Evolutionary conservation across 2,329 filamentous ascomycete genomes (phyloP).

Genomic region (Xylaria sp.): DNA sequence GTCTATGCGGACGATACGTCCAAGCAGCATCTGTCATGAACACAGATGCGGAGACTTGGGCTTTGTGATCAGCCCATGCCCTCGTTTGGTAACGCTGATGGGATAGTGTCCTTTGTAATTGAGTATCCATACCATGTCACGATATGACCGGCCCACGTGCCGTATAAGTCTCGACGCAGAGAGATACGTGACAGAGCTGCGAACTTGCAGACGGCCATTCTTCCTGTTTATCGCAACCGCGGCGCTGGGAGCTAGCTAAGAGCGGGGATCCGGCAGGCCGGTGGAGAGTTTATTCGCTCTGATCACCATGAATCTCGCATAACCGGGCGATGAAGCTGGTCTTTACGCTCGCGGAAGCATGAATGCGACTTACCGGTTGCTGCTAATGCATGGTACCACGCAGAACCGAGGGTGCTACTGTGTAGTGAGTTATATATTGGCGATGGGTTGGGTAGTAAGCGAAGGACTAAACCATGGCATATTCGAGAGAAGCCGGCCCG

Average conservation of each 20-base stretch:
- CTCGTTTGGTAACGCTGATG: background rate
- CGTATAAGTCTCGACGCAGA: slow-evolving; percentile 9
- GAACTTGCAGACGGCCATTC: slow-evolving; percentile 12
- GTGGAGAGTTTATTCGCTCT: background rate
- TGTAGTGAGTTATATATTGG: background rate
- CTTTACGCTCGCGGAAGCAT: slow-evolving; percentile 8
- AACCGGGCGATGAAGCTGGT: background rate
- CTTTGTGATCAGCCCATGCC: background rate
- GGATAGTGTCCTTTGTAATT: background rate
- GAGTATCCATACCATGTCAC: slow-evolving; percentile 8
- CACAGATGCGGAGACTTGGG: background rate
- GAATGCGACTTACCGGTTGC: slow-evolving; percentile 9
- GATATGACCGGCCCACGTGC: slow-evolving; percentile 8
- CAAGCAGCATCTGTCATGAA: background rate
- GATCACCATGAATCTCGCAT: slow-evolving; percentile 6
- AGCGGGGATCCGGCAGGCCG: background rate
- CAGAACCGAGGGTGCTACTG: background rate
- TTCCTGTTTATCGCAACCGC: slow-evolving; percentile 20
- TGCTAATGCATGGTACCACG: background rate
- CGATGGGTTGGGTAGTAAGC: slow-evolving; percentile 13
- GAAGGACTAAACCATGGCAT: background rate
- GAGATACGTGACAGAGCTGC: slow-evolving; percentile 2
- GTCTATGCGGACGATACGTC: slow-evolving; percentile 5
- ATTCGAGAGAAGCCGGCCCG: background rate
- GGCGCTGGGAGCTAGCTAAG: slow-evolving; percentile 9